Percentiles rank a stretch among this genome's conserved stretches.
Evolutionary conservation across 768 basidiomycete genomes (phyloP).

Genomic region (Punctularia strigosozonata): DNA sequence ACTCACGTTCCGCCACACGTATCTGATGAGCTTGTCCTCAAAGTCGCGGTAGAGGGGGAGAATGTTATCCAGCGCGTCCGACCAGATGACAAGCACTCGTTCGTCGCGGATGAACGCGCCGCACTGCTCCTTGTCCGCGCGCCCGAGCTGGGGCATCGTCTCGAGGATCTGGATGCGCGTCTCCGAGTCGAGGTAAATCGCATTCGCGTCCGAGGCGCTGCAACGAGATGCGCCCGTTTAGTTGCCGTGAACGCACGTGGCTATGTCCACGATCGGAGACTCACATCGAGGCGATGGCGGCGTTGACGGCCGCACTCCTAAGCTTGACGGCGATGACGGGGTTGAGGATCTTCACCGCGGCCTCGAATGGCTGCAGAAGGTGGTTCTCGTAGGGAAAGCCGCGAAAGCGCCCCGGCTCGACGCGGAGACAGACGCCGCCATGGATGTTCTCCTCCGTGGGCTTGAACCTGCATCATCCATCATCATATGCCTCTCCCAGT

Average conservation of each 20-base stretch:
- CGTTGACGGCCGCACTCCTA: constrained; percentile 69
- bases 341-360: constrained; percentile 62
- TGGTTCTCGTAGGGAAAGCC: constrained; percentile 81
- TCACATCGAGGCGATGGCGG: constrained; percentile 60
- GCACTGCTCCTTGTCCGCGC: constrained; percentile 85
- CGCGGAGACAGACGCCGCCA: constrained; percentile 66
- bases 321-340: constrained; percentile 80
- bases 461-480: too few relatives aligned
- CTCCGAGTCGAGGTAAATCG: constrained; percentile 62
- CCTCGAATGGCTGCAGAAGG: constrained; percentile 74
- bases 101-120: constrained; percentile 85
- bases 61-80: constrained; percentile 70
- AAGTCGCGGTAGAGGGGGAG: constrained; percentile 66
- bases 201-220: constrained; percentile 48
- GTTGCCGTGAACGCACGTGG: too few relatives aligned
- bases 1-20: constrained; percentile 52
- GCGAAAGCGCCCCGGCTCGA: constrained; percentile 57
- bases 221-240: too few relatives aligned
- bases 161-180: constrained; percentile 84
- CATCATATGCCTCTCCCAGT: too few relatives aligned
- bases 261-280: constrained; percentile 14
- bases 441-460: constrained; percentile 74
- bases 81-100: constrained; percentile 74
- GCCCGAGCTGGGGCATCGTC: constrained; percentile 50
- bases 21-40: constrained; percentile 67